phyloP scores from a whole-genome alignment of 2,329 filamentous ascomycete genomes.

The Xylaria sp. region DNA sequence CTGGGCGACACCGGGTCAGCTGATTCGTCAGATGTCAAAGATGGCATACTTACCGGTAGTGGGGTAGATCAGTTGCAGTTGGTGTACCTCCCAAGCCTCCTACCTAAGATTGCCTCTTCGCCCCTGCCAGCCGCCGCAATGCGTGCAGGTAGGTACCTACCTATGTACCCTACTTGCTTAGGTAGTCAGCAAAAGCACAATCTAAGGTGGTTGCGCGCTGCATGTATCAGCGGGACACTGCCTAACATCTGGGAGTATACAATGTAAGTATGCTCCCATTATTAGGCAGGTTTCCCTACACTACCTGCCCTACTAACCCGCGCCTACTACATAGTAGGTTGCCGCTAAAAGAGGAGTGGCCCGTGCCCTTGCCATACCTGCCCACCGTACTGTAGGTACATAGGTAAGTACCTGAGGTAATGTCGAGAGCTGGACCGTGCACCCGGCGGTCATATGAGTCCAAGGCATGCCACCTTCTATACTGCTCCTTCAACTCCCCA shows the following conservation, averaged over 20 bases:
- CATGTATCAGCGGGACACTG: neutral
- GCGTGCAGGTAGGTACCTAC: neutral
- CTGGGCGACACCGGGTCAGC: conserved; percentile 31
- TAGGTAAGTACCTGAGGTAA: neutral
- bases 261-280: neutral
- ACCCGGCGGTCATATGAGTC: conserved; percentile 41
- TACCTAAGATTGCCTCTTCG: neutral
- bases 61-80: conserved; percentile 25
- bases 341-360: conserved; percentile 35
- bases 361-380: conserved; percentile 22
- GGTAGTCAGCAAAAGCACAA: neutral
- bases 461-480: conserved; percentile 47
- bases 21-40: conserved; percentile 37
- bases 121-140: neutral
- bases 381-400: neutral
- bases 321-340: conserved; percentile 6
- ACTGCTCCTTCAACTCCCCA: conserved; percentile 43
- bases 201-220: neutral
- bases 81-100: neutral
- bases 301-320: neutral
- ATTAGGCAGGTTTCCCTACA: conserved; percentile 5
- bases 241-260: neutral
- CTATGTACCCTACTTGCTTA: neutral
- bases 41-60: conserved; percentile 19
- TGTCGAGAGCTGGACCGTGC: conserved; percentile 38